Percentiles rank a stretch among this genome's conserved stretches.
Conservation (phyloP, 768 basidiomycete genomes). For the Zangia roseola region DNA sequence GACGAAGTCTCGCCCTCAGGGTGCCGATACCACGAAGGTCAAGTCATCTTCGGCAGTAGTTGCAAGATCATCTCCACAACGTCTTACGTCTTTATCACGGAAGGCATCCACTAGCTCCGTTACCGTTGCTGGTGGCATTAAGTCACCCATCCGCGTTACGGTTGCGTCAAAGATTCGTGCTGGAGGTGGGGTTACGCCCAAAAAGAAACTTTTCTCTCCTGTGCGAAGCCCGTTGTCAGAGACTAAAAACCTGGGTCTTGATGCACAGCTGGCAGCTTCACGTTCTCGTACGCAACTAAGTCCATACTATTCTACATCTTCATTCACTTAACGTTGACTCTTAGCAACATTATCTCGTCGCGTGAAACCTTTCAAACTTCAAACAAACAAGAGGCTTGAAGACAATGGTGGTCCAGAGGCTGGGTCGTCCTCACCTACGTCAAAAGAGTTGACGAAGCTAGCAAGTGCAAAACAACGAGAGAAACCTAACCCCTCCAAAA, state of each 20-base stretch:
- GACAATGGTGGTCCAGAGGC: slow-evolving; percentile 1
- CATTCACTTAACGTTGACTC: slow-evolving; percentile 1
- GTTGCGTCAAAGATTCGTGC: slow-evolving; percentile 20
- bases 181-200: slow-evolving; percentile 21
- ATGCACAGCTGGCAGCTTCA: slow-evolving; percentile 7
- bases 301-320: not conserved
- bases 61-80: slow-evolving; percentile 10
- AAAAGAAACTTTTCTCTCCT: slow-evolving; percentile 23
- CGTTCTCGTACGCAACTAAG: slow-evolving; percentile 21
- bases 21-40: slow-evolving; percentile 4
- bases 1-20: slow-evolving; percentile 11
- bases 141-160: slow-evolving; percentile 20
- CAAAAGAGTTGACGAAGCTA: slow-evolving; percentile 2
- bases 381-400: slow-evolving; percentile 5
- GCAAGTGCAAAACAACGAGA: slow-evolving; percentile 4
- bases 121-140: slow-evolving; percentile 3
- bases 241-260: slow-evolving; percentile 16
- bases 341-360: slow-evolving; percentile 12
- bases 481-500: slow-evolving; percentile 16
- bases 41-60: slow-evolving; percentile 9
- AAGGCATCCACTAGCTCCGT: slow-evolving; percentile 2
- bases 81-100: slow-evolving; percentile 9
- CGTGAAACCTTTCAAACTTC: slow-evolving; percentile 14
- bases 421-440: slow-evolving; percentile 3
- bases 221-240: slow-evolving; percentile 25